These are phyloP conservation scores for Amoebophrya sp. DNA, from an alignment of 169 alveolate genomes.

Conservation along the genomic window DNA sequence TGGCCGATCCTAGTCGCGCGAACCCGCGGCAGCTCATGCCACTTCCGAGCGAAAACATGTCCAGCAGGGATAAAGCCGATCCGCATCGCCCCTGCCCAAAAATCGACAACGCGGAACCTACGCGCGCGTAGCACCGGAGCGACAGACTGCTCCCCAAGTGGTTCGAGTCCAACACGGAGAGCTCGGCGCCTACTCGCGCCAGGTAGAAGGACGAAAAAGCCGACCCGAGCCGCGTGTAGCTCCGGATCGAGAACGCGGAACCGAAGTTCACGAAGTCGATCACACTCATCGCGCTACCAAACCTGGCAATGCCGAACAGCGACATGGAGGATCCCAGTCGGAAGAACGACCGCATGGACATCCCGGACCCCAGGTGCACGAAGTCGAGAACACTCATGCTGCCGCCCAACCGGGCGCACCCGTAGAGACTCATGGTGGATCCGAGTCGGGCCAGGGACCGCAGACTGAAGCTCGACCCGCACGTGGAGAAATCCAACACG, in stretches of 20 bases:
- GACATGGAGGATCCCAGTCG: conserved; percentile 9
- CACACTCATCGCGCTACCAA: background rate
- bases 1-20: background rate
- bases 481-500: background rate
- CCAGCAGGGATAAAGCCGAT: background rate
- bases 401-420: conserved; percentile 17
- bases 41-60: conserved; percentile 23
- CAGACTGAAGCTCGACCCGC: background rate
- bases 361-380: conserved; percentile 24
- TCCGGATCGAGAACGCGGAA: background rate
- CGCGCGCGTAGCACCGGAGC: background rate
- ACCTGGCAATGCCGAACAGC: background rate
- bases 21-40: background rate
- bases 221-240: background rate
- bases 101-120: background rate
- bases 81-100: conserved; percentile 33
- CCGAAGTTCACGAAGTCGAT: background rate
- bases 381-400: conserved; percentile 35
- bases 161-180: background rate
- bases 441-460: conserved; percentile 23
- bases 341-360: background rate
- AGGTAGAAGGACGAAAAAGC: background rate
- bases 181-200: background rate
- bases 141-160: background rate
- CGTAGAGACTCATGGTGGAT: conserved; percentile 22